Conservation (phyloP, 169 alveolate species). For the Eimeria sp. region DNA sequence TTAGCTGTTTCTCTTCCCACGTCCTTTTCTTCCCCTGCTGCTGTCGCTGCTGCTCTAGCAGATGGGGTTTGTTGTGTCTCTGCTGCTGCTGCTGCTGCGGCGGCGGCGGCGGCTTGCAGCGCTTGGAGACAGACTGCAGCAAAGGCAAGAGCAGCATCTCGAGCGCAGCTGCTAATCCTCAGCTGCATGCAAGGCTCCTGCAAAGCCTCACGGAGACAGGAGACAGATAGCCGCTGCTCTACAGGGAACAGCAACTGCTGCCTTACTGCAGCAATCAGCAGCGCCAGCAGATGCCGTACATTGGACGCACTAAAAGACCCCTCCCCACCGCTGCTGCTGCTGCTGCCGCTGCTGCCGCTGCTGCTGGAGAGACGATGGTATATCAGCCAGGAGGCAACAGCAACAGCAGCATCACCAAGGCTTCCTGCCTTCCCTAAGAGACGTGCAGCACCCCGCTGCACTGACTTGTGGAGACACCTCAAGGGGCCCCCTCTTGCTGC, state of each 20-base stretch:
- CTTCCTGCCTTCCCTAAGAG: conserved; percentile 31
- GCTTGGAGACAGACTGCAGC: conserved; percentile 52
- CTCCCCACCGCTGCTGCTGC: conserved; percentile 44
- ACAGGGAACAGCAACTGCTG: conserved; percentile 7
- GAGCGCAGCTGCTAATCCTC: neutral
- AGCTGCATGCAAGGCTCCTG: conserved; percentile 12
- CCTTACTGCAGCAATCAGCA: conserved; percentile 23
- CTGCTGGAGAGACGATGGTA: conserved; percentile 65
- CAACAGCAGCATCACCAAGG: conserved; percentile 7
- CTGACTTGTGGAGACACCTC: neutral
- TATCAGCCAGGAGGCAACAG: conserved; percentile 42
- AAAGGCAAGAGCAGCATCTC: conserved; percentile 44
- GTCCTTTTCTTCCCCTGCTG: neutral
- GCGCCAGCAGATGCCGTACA: conserved; percentile 49
- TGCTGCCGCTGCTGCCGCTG: conserved; percentile 22
- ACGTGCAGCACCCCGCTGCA: conserved; percentile 61
- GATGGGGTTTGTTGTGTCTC: neutral
- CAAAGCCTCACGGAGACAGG: conserved; percentile 25
- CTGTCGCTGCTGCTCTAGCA: neutral
- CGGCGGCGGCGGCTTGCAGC: neutral
- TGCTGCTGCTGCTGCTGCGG: conserved; percentile 17
- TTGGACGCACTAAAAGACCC: conserved; percentile 50
- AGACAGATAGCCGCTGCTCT: conserved; percentile 44
- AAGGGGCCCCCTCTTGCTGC: conserved; percentile 48
- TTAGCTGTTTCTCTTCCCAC: neutral